Conservation (phyloP, 2,329 filamentous ascomycete genomes). For the Aspergillus proliferans region DNA sequence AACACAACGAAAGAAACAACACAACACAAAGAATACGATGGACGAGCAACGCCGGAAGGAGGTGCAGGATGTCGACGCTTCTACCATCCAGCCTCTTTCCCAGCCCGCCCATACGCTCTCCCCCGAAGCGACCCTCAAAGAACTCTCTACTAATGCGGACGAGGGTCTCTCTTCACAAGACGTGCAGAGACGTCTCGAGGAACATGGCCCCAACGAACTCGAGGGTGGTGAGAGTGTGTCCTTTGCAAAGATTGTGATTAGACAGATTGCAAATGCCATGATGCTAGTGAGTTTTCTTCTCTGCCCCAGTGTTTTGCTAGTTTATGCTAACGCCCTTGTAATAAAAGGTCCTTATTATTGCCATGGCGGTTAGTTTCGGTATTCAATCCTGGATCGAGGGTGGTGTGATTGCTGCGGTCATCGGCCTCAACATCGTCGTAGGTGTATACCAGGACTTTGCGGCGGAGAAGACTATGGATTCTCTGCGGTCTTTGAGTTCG, state of each 20-base stretch:
- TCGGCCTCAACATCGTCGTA: slow-evolving; percentile 52
- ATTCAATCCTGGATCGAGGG: slow-evolving; percentile 55
- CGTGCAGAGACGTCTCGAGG: slow-evolving; percentile 48
- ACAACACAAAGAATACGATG: not conserved
- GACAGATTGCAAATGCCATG: slow-evolving; percentile 64
- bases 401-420: slow-evolving; percentile 55
- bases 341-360: slow-evolving; percentile 64
- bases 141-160: slow-evolving; percentile 51
- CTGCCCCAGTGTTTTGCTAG: not conserved
- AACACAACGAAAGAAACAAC: slow-evolving; percentile 3
- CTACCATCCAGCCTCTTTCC: slow-evolving; percentile 48
- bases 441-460: slow-evolving; percentile 58
- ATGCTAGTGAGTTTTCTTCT: slow-evolving; percentile 48
- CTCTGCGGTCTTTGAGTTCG: slow-evolving; percentile 51
- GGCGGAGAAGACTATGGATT: slow-evolving; percentile 58
- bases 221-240: slow-evolving; percentile 59
- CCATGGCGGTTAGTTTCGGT: slow-evolving; percentile 60
- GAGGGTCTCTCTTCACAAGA: slow-evolving; percentile 54
- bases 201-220: slow-evolving; percentile 59
- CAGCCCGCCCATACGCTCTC: slow-evolving; percentile 58
- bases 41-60: slow-evolving; percentile 1
- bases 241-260: slow-evolving; percentile 63
- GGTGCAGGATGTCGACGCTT: slow-evolving; percentile 1
- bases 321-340: not conserved
- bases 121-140: slow-evolving; percentile 46